Evolutionary conservation across 345 rosid genomes (phyloP).

Genomic region (Barbarea vulgaris): DNA sequence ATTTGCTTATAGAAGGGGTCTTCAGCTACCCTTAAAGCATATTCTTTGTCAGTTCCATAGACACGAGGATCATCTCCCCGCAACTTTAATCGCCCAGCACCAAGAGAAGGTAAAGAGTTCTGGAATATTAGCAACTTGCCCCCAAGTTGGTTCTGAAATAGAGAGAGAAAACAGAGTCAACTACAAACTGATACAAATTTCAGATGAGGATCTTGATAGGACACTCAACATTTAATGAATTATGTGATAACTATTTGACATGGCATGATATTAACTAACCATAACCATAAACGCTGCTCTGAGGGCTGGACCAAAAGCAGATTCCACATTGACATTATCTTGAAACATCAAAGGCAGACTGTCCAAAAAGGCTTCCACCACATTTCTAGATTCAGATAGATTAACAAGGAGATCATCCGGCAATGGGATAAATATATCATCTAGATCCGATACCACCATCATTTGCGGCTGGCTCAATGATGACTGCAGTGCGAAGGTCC

Average conservation of each 20-base stretch:
- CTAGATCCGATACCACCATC: constrained; percentile 99
- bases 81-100: constrained; percentile 89
- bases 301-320: constrained; percentile 98
- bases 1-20: constrained; percentile 94
- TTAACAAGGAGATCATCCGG: constrained; percentile 99
- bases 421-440: constrained; percentile 87
- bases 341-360: constrained; percentile 94
- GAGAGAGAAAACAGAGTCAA: constrained; percentile 28
- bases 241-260: constrained; percentile 11
- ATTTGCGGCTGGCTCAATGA: constrained; percentile 97
- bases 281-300: constrained; percentile 94
- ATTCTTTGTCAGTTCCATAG: constrained; percentile 96
- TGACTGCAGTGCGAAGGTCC: constrained; percentile 62
- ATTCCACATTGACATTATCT: constrained; percentile 85
- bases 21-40: constrained; percentile 79
- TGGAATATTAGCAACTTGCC: constrained; percentile 93
- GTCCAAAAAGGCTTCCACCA: constrained; percentile 90
- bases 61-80: constrained; percentile 95
- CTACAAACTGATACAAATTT: constrained; percentile 19
- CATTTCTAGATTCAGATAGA: constrained; percentile 92
- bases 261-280: constrained; percentile 55
- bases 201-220: constrained; percentile 1
- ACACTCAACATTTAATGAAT: neutral
- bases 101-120: constrained; percentile 92
- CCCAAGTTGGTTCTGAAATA: constrained; percentile 83